Evolutionary conservation across 1,284 basidiomycete genomes (phyloP), one percentile per base, ranked within the genome.

Genomic region (Exsudoporus floridanus): DNA sequence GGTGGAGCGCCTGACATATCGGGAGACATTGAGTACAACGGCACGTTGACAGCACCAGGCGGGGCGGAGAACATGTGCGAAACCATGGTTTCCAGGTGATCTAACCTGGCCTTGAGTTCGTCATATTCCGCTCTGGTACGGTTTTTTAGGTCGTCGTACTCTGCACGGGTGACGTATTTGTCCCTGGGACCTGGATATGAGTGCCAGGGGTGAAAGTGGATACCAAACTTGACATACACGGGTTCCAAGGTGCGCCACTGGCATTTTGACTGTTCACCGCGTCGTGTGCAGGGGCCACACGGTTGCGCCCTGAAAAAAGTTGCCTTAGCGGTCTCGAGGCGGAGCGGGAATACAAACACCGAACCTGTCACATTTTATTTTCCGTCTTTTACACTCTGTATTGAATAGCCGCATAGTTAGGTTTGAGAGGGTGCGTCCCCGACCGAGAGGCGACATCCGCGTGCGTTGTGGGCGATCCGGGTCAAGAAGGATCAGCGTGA

Each of bases 281-380:
- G 74, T 31, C 80, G 72, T 52, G 72, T 69, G 63, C 81, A 83
- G 1, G 81, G 81, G 9, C 78, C 79, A 65, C 82, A 83, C 42
- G 79, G 81, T 53, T 82, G 77, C 6, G 72, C 74, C 61, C 77
- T 79, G 57, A 14, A 61, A 57, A 57, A 50, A 57, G 53, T 35
- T 46, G 55, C 31, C 5, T 70, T 46, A 63, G 63, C 52, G 34
- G 36, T 45, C 50, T 57, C 37, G 37, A 53, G 52, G 55, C 16
- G 52, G 7, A 50, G 55, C 34, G 47, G 56, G 45, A 53, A 45
- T 46, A 64, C 55, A 61, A 52, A 58, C n/a, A 43, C 56, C 73
- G 58, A 61, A 79, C 73, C 82, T 78, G 66, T 83, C 80, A 62
- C 82, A 83, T 62, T 79, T 83, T 62, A 83, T 82, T 68, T 82